Conservation (phyloP, 345 rosid species). For the Salix dunnii region DNA sequence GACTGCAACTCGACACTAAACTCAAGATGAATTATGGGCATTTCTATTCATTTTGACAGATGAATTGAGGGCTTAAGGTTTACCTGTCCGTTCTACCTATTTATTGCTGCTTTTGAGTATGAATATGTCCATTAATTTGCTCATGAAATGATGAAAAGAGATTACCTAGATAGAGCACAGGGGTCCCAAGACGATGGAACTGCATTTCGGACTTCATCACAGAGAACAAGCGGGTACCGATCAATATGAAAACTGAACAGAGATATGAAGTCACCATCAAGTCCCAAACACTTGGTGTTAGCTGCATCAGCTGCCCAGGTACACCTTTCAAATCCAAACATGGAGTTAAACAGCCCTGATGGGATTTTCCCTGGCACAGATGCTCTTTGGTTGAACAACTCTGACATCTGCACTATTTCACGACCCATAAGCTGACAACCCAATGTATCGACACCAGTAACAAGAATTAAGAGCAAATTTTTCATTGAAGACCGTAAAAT, state of each 20-base stretch:
- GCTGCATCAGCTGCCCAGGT: slow-evolving; percentile 79
- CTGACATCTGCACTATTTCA: slow-evolving; percentile 70
- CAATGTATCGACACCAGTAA: background rate
- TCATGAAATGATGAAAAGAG: background rate
- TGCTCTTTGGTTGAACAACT: slow-evolving; percentile 60
- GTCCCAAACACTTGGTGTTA: slow-evolving; percentile 55
- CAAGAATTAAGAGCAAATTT: background rate
- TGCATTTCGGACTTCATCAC: slow-evolving; percentile 54
- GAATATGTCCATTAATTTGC: background rate
- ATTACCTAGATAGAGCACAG: slow-evolving; percentile 58
- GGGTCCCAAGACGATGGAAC: slow-evolving; percentile 92
- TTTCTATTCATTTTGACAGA: too few relatives aligned
- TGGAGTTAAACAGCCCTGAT: slow-evolving; percentile 66
- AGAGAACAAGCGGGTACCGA: slow-evolving; percentile 63
- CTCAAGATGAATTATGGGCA: too few relatives aligned
- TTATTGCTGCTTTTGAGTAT: background rate
- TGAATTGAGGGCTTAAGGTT: too few relatives aligned
- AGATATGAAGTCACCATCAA: slow-evolving; percentile 63
- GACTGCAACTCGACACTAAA: too few relatives aligned
- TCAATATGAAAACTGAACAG: slow-evolving; percentile 59
- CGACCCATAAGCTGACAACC: background rate
- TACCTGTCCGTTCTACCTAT: background rate
- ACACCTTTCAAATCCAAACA: slow-evolving; percentile 65
- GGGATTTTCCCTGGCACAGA: slow-evolving; percentile 76
- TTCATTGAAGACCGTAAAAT: background rate